These are phyloP conservation scores for Tolypocladium ophioglossoides DNA, from an alignment of 2,329 filamentous ascomycete genomes.

Conservation along the genomic window DNA sequence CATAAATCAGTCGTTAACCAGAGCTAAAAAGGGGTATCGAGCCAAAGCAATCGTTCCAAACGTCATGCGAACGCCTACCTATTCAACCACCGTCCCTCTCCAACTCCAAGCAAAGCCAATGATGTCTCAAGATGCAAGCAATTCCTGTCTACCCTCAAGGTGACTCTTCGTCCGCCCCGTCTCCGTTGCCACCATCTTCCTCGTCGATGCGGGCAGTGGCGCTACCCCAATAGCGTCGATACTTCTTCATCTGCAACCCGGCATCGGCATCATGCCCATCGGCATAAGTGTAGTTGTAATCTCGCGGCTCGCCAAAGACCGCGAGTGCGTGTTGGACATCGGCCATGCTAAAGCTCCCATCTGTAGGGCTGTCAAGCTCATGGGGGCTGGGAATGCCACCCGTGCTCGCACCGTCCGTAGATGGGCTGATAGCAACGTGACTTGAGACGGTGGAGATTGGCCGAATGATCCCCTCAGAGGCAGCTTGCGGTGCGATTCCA, in stretches of 20 bases:
- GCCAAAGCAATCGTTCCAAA: not conserved
- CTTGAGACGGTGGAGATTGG: constrained; percentile 15
- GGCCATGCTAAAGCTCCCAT: constrained; percentile 13
- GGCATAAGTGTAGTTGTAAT: constrained; percentile 18
- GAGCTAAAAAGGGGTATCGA: constrained; percentile 2
- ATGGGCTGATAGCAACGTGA: constrained; percentile 24
- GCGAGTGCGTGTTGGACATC: constrained; percentile 8
- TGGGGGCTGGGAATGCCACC: constrained; percentile 23
- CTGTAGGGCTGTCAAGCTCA: constrained; percentile 22
- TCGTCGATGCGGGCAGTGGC: constrained; percentile 25
- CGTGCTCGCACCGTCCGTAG: constrained; percentile 23
- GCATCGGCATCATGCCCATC: constrained; percentile 21
- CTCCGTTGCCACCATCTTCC: constrained; percentile 18
- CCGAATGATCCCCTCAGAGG: not conserved
- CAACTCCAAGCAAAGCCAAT: not conserved
- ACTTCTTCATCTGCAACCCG: constrained; percentile 23
- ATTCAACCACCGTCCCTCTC: not conserved
- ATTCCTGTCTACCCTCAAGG: not conserved
- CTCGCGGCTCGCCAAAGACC: constrained; percentile 12
- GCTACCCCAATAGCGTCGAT: constrained; percentile 22
- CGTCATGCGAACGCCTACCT: not conserved
- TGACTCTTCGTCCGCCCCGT: constrained; percentile 6
- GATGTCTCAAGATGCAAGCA: not conserved
- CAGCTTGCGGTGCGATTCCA: not conserved
- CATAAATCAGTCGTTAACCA: not conserved